Base-by-base conservation (phyloP, 108 stramenopile species). In the Skeletonema tropicum region DNA sequence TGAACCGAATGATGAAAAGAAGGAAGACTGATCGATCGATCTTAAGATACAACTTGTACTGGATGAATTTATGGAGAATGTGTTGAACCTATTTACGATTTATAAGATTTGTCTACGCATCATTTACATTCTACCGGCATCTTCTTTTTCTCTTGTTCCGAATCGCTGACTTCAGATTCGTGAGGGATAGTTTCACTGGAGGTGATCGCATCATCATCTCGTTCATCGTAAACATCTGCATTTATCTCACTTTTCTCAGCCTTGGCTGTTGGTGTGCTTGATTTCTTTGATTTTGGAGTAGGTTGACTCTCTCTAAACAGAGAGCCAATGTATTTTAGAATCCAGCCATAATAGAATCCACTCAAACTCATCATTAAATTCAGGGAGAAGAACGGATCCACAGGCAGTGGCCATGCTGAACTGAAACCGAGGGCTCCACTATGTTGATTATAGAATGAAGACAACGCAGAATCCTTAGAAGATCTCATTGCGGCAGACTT, bases 341-440 rank as follows among this genome's bases (percentile, higher is more conserved):
- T 29, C 79, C 79, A 80, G 0, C 73, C 79, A 59, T 73, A 87
- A 63, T 91, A 90, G 61, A 91, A 85, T 17, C 92, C 89, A 67
- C 82, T 90, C 79, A 91, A 60, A 52, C 73, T 83, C 7, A 94
- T 68, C 33, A 72, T 15, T 1, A 82, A 75, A 33, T 76, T 88
- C 23, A 79, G 84, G 0, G 90, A 83, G 67, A 87, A 87, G 30
- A 83, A 75, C 0, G 92, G 92, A 31, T 85, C 76, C 17, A 60
- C 19, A 6, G 87, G 90, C 39, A 90, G 60, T 5, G 92, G 92
- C 19, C 68, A 84, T 35, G 82, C 79, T 3, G 68, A 71, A 52
- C 78, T 82, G 29, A 87, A 45, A 6, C 90, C 92, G 3, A 91
- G 62, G 26, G 80, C 73, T 30, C 73, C 88, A 46, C 65, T 70